A percentile compares a stretch with the other conserved stretches of the same genome.
These are phyloP conservation scores for Fusarium sp. DNA, from an alignment of 2,329 filamentous ascomycete genomes.

Conservation along the genomic window DNA sequence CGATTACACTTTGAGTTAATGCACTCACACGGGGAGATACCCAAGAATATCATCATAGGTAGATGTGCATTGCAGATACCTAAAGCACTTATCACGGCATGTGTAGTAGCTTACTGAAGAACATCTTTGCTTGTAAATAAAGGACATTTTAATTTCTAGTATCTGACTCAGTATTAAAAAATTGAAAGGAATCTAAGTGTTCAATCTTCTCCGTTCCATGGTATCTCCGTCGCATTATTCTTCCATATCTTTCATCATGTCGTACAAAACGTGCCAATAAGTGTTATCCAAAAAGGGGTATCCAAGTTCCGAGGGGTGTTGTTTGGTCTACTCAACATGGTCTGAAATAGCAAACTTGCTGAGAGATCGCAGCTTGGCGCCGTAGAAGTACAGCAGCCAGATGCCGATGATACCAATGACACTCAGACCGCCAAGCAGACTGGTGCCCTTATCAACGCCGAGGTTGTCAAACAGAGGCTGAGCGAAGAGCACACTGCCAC, in stretches of 20 bases:
- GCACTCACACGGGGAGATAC: slow-evolving; percentile 25
- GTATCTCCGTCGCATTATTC: slow-evolving; percentile 25
- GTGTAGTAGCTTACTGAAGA: background rate
- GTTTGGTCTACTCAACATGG: slow-evolving; percentile 28
- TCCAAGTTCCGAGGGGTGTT: no score
- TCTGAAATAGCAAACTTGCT: slow-evolving; percentile 68
- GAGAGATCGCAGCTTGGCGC: slow-evolving; percentile 65
- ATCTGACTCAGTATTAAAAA: slow-evolving; percentile 8
- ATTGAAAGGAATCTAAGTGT: slow-evolving; percentile 12
- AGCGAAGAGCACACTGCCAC: slow-evolving; percentile 70
- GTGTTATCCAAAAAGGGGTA: background rate
- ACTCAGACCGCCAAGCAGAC: slow-evolving; percentile 68
- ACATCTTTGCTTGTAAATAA: slow-evolving; percentile 1
- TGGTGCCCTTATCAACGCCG: slow-evolving; percentile 69
- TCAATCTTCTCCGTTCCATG: slow-evolving; percentile 6
- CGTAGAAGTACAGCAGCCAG: slow-evolving; percentile 70
- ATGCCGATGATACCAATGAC: slow-evolving; percentile 70
- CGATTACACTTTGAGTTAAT: slow-evolving; percentile 4
- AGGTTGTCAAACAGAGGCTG: slow-evolving; percentile 71
- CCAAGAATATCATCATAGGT: background rate
- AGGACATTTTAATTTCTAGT: slow-evolving; percentile 18
- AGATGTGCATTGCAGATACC: slow-evolving; percentile 2
- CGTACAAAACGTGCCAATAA: background rate
- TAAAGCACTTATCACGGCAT: background rate
- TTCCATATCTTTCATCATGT: slow-evolving; percentile 7